Conservation (phyloP, 495 filamentous ascomycete species). For the Annulohypoxylon nitens region DNA sequence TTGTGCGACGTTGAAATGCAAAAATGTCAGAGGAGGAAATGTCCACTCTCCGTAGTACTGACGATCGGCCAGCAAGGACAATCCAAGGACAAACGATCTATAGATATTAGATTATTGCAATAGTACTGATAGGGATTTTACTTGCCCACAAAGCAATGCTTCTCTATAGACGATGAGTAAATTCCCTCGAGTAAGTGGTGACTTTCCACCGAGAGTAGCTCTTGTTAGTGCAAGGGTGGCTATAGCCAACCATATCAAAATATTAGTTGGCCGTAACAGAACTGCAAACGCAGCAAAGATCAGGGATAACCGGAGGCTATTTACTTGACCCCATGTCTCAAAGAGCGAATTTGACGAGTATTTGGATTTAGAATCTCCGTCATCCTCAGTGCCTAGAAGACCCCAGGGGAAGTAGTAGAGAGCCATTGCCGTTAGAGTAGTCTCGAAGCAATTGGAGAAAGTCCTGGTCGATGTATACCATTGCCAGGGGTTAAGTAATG, state of each 20-base stretch:
- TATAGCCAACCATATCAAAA: constrained; percentile 82
- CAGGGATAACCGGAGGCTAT: constrained; percentile 74
- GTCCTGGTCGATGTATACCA: constrained; percentile 96
- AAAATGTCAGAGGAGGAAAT: constrained; percentile 88
- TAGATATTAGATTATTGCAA: constrained; percentile 50
- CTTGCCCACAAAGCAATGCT: constrained; percentile 73
- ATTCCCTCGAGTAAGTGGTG: constrained; percentile 58
- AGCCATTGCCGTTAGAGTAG: constrained; percentile 83
- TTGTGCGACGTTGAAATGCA: constrained; percentile 92
- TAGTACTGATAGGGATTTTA: constrained; percentile 34
- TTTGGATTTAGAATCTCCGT: constrained; percentile 47
- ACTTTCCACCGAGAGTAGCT: constrained; percentile 53
- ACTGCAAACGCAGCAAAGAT: constrained; percentile 84
- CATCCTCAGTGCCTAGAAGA: constrained; percentile 55
- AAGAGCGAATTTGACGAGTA: constrained; percentile 38
- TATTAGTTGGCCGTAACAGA: constrained; percentile 90
- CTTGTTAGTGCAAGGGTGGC: constrained; percentile 59
- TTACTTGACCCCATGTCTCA: constrained; percentile 48
- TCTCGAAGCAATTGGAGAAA: constrained; percentile 94
- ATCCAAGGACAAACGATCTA: constrained; percentile 64
- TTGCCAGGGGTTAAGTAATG: constrained; percentile 90
- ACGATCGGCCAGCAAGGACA: constrained; percentile 78
- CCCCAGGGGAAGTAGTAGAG: constrained; percentile 90
- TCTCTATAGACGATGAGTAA: constrained; percentile 71
- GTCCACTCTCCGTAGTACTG: constrained; percentile 89